These are phyloP conservation scores for Rhizopogon rudus DNA, from an alignment of 768 basidiomycete genomes.

Conservation along the genomic window DNA sequence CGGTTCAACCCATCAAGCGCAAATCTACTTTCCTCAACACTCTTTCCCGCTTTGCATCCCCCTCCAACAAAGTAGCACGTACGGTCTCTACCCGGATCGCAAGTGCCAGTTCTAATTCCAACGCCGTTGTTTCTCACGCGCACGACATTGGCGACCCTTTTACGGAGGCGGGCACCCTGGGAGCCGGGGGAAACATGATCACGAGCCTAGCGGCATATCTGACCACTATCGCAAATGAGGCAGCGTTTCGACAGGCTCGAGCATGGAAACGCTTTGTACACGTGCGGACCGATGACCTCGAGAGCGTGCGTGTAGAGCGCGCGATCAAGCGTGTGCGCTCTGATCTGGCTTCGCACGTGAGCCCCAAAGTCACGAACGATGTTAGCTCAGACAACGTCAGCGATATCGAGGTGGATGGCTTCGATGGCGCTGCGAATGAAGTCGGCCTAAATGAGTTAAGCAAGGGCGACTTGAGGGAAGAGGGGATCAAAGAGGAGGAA, in stretches of 20 bases:
- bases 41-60: conserved; percentile 77
- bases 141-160: conserved; percentile 64
- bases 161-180: conserved; percentile 15
- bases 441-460: conserved; percentile 10
- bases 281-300: conserved; percentile 82
- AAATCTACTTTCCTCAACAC: conserved; percentile 85
- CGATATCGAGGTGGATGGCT: conserved; percentile 24
- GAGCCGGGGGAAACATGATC: conserved; percentile 42
- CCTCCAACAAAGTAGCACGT: conserved; percentile 49
- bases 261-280: conserved; percentile 85
- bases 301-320: conserved; percentile 81
- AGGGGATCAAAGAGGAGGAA: conserved; percentile 22
- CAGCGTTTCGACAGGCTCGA: conserved; percentile 54
- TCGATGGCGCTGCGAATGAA: conserved; percentile 28
- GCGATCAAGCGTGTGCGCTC: conserved; percentile 86
- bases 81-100: conserved; percentile 30
- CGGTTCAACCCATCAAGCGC: conserved; percentile 54
- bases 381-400: conserved; percentile 27
- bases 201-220: conserved; percentile 75
- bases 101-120: conserved; percentile 28
- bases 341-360: conserved; percentile 72
- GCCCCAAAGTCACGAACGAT: conserved; percentile 28
- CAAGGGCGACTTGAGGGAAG: conserved; percentile 13
- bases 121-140: conserved; percentile 43
- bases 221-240: conserved; percentile 69